A percentile compares a stretch with the other conserved stretches of the same genome.
phyloP scores from a whole-genome alignment of 1,284 basidiomycete genomes.

The Volvariella volvacea region DNA sequence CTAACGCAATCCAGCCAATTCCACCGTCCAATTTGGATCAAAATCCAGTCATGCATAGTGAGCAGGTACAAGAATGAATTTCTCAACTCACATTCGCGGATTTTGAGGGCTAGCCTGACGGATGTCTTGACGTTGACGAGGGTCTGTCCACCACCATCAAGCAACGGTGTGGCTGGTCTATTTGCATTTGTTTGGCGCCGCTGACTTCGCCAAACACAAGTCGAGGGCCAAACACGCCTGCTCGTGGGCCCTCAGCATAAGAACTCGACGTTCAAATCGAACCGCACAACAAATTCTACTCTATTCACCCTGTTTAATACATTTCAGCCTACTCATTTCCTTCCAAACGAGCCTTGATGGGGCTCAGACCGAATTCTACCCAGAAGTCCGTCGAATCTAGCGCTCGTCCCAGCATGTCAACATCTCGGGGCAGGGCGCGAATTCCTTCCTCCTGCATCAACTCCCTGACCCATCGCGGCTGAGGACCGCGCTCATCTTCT shows the following conservation, averaged over 20 bases:
- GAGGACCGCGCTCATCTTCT: conserved; percentile 11
- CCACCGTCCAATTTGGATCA: conserved; percentile 18
- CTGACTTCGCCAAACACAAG: too few species aligned
- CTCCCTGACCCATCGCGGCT: conserved; percentile 47
- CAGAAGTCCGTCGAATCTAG: conserved; percentile 61
- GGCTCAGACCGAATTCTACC: conserved; percentile 30
- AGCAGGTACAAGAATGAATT: conserved; percentile 13
- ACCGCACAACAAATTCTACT: too few species aligned
- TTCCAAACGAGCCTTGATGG: conserved; percentile 25
- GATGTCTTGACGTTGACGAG: conserved; percentile 30
- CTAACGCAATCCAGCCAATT: conserved; percentile 29
- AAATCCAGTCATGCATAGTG: conserved; percentile 15
- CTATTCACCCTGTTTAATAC: too few species aligned
- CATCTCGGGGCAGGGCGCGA: conserved; percentile 43
- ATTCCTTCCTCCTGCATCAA: conserved; percentile 48
- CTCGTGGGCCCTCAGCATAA: too few species aligned
- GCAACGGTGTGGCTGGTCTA: too few species aligned
- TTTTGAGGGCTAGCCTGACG: conserved; percentile 27
- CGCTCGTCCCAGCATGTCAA: conserved; percentile 41
- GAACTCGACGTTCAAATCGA: too few species aligned
- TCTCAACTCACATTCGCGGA: conserved; percentile 29
- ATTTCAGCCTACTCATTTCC: neutral
- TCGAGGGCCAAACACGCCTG: too few species aligned
- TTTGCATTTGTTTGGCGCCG: too few species aligned
- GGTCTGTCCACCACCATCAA: conserved; percentile 4